These are phyloP conservation scores for Posidonia australis DNA, from an alignment of 106 monocot species.

Conservation along the genomic window DNA sequence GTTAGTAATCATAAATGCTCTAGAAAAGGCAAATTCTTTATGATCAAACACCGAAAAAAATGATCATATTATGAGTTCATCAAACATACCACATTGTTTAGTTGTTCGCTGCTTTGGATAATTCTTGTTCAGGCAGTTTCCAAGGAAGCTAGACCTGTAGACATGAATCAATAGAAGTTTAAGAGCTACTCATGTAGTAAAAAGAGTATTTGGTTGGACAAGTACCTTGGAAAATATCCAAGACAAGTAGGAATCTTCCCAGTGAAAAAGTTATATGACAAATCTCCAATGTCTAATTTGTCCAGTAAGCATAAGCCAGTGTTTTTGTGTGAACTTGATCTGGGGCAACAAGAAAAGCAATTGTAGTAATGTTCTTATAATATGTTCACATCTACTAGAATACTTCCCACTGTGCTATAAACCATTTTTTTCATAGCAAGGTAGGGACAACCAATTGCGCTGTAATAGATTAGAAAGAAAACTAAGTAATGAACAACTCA, in stretches of 20 bases:
- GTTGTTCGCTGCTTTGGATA: constrained; percentile 33
- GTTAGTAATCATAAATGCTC: too few species aligned
- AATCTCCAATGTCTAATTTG: constrained; percentile 44
- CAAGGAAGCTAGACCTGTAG: constrained; percentile 55
- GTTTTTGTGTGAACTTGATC: constrained; percentile 3
- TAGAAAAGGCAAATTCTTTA: too few species aligned
- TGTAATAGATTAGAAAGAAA: too few species aligned
- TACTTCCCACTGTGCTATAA: too few species aligned
- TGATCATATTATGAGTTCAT: background rate
- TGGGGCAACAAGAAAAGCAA: background rate
- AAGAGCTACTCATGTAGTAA: background rate
- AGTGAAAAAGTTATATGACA: constrained; percentile 74
- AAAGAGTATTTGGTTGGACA: background rate
- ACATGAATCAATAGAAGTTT: constrained; percentile 4
- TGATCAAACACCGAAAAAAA: background rate
- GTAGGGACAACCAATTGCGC: too few species aligned
- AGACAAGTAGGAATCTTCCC: constrained; percentile 75
- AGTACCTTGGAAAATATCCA: constrained; percentile 47
- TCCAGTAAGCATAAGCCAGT: constrained; percentile 45
- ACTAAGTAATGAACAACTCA: too few species aligned
- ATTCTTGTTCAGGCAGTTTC: constrained; percentile 50
- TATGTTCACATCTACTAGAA: too few species aligned
- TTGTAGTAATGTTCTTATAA: background rate
- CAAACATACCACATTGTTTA: constrained; percentile 49
- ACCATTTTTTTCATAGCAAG: too few species aligned